Percentiles rank a stretch among this genome's conserved stretches.
phyloP scores from a whole-genome alignment of 1,284 basidiomycete genomes.

The Pisolithus thermaeus region DNA sequence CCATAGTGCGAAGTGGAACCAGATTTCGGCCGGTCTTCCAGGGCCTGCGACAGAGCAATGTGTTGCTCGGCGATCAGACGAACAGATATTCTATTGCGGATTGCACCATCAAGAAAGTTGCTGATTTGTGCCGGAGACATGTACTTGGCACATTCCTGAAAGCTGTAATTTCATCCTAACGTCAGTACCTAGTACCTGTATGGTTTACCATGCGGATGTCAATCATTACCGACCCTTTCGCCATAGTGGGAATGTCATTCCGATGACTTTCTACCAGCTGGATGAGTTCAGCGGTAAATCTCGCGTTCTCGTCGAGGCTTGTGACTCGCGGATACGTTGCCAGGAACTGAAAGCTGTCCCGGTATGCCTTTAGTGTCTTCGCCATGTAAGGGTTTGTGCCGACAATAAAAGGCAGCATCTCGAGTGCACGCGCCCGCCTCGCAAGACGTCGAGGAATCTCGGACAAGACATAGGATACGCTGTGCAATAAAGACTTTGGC shows the following conservation, averaged over 20 bases:
- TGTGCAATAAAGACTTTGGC: constrained; percentile 60
- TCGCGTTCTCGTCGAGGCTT: constrained; percentile 63
- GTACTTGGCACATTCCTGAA: constrained; percentile 82
- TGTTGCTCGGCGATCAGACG: constrained; percentile 92
- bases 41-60: constrained; percentile 70
- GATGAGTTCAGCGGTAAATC: constrained; percentile 64
- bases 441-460: constrained; percentile 74
- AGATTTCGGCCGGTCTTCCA: constrained; percentile 35
- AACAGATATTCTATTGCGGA: constrained; percentile 83
- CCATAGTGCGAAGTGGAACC: constrained; percentile 41
- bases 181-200: not conserved
- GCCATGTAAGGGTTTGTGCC: constrained; percentile 87
- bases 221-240: constrained; percentile 63
- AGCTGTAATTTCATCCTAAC: constrained; percentile 39
- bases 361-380: constrained; percentile 68
- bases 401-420: constrained; percentile 78
- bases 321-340: constrained; percentile 64
- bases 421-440: constrained; percentile 63
- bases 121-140: constrained; percentile 75
- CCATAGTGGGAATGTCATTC: constrained; percentile 86
- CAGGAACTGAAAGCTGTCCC: constrained; percentile 68
- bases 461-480: constrained; percentile 61
- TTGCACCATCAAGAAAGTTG: constrained; percentile 78
- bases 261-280: constrained; percentile 73
- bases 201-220: not conserved